Evolutionary conservation across 371 early-diverging fungal species (phyloP).

Genomic region (Phascolomyces articulosus): DNA sequence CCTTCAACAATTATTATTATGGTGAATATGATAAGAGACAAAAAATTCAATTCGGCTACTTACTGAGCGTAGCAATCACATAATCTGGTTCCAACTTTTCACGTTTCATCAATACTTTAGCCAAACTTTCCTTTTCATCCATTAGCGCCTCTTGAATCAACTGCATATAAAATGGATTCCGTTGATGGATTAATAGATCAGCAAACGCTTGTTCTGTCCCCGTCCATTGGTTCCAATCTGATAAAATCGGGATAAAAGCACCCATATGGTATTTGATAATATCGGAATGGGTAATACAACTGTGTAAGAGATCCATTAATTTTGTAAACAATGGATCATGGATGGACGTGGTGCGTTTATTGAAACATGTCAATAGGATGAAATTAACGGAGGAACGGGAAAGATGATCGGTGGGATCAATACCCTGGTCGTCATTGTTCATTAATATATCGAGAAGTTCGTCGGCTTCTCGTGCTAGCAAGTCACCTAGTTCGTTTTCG

Average conservation of each 20-base stretch:
- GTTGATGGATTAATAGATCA: neutral
- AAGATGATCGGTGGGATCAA: neutral
- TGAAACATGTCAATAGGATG: neutral
- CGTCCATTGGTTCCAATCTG: neutral
- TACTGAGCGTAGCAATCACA: neutral
- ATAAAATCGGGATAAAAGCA: slow-evolving; percentile 7
- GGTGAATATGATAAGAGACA: neutral
- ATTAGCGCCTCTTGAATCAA: slow-evolving; percentile 1
- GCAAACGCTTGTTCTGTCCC: neutral
- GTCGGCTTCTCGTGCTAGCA: neutral
- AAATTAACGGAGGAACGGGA: neutral
- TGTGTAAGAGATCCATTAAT: neutral
- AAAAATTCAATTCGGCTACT: too few relatives aligned
- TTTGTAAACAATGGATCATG: neutral
- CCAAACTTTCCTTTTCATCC: neutral
- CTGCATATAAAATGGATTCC: neutral
- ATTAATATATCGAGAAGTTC: neutral
- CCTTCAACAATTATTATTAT: too few relatives aligned
- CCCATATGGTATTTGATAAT: neutral
- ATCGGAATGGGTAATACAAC: neutral
- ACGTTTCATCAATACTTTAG: neutral
- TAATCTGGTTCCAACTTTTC: neutral
- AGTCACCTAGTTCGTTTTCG: neutral
- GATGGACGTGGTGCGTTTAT: neutral
- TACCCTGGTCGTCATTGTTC: neutral